These are phyloP conservation scores for Potentilla sterilis DNA, from an alignment of 306 rosid genomes.

Conservation along the genomic window DNA sequence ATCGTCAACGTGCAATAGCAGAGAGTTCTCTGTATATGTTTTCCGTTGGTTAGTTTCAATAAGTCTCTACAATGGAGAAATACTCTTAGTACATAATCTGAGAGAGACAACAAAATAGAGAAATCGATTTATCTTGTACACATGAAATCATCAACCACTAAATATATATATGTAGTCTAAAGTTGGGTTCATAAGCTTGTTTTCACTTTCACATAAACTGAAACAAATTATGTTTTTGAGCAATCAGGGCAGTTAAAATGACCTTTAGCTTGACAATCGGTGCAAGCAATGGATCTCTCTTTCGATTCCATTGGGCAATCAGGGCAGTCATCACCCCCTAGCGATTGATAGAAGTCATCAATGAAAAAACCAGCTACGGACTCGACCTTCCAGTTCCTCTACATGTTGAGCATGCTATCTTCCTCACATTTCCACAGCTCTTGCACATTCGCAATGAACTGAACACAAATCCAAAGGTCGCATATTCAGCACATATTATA, in stretches of 20 bases:
- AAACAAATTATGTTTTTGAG: conserved; percentile 31
- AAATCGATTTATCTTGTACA: background rate
- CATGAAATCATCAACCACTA: background rate
- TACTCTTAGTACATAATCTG: background rate
- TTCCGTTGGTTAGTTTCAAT: no score
- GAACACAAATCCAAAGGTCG: conserved; percentile 23
- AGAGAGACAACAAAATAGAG: background rate
- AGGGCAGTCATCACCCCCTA: conserved; percentile 29
- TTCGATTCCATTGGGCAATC: conserved; percentile 35
- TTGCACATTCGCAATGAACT: conserved; percentile 82
- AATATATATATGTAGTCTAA: background rate
- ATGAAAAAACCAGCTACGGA: no score
- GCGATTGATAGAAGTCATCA: conserved; percentile 46
- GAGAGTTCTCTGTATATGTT: no score
- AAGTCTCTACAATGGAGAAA: background rate
- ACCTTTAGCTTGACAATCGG: conserved; percentile 69
- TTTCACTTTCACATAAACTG: background rate
- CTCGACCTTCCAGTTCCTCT: no score
- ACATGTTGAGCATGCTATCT: no score
- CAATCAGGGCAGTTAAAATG: conserved; percentile 75
- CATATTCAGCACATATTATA: background rate
- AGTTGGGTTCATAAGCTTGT: background rate
- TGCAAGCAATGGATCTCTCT: conserved; percentile 43
- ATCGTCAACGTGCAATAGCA: background rate
- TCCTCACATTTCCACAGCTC: no score